Base-by-base conservation (phyloP, 1,139 yeast species). In the Diutina neorugosa region DNA sequence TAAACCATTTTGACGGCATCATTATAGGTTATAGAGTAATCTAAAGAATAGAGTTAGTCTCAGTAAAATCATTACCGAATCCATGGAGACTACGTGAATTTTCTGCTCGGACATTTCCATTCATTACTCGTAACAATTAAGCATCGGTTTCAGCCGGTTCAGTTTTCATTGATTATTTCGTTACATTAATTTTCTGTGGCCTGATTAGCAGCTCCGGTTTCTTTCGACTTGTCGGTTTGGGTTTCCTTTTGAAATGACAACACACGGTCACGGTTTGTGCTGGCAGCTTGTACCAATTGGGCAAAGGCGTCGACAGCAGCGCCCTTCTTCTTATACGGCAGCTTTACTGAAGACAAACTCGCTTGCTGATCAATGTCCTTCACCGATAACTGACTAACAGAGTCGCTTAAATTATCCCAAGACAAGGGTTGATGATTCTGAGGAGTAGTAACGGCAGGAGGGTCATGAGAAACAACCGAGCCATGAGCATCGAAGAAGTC, bases 251-350 rank as follows among this genome's bases (percentile, higher is more conserved):
- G 63, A 60, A 65, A 77, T 52, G 63, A 65, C 50, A 67, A 56
- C 0, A 81, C 84, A 52, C 82, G 71, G 14, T 86, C 88, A 63
- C 81, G 82, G 62, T 85, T 83, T 54, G 80, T 73, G 40, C 80
- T 69, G 0, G 91, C 95, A 1, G 93, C 84, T 54, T 73, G 76
- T 2, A 87, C 95, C 57, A 87, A 78, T 62, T 84, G 91, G 44
- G 82, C 85, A 66, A 87, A 85, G 5, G 88, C 80, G 57, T 72
- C 64, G 21, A 67, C 62, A 4, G 71, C 65, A 14, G 40, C 55
- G 53, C 18, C 43, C 52, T 20, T 49, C 52, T 34, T 51, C 14
- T 51, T 41, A 6, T 54, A 51, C 9, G 62, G 62, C 4, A 61
- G 54, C 49, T 56, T 54, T 4, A 54, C 41, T 1, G 58, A 52